Evolutionary conservation across 192 early-diverging fungal genomes (phyloP), one percentile per base, ranked within the genome.

Genomic region (Jimgerdemannia flammicorona): DNA sequence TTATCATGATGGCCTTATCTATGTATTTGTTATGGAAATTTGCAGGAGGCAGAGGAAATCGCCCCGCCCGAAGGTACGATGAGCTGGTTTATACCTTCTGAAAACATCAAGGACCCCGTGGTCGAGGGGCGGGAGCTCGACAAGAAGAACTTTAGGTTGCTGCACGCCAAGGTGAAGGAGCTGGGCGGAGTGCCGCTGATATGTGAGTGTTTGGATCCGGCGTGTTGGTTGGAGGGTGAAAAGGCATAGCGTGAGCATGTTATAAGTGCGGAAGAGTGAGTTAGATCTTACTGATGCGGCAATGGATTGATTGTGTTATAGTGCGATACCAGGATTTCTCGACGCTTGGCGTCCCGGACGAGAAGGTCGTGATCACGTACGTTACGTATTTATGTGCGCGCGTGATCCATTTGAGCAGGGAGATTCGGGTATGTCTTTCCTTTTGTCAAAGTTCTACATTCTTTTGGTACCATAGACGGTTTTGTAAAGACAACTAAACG

Each of bases 351-450:
- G 73, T 82, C 17, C 81, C 81, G 7, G 81, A 82, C 19, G 81
- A 82, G 59, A 82, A 82, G 73, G 77, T 78, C 0, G 77, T 82
- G 29, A 82, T 82, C 64, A 39, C 79, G 8, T 82, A 79, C 64
- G 81, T 82, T n/a, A 74, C 81, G 3, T 82, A 82, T 66, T 72
- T 82, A 59, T 82, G 81, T 64, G 77, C 81, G 17, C 69, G 81
- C 20, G 66, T 82, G 42, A 82, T 82, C 73, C 81, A 82, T 67
- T 43, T 82, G 65, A 79, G 77, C 43, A 82, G 77, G 66, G 81
- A 82, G 19, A 82, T 82, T 44, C 72, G 81, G 40, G 79, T 77
- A 75, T 10, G 75, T 10, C 2, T 17, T 10, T 2, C 67, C 2
- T 10, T 59, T 59, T 14, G 29, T 29, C 29, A 29, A 29, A 29